Evolutionary conservation across 2,329 filamentous ascomycete species (phyloP), one percentile per base, ranked within the genome.

Genomic region (Beauveria australis): DNA sequence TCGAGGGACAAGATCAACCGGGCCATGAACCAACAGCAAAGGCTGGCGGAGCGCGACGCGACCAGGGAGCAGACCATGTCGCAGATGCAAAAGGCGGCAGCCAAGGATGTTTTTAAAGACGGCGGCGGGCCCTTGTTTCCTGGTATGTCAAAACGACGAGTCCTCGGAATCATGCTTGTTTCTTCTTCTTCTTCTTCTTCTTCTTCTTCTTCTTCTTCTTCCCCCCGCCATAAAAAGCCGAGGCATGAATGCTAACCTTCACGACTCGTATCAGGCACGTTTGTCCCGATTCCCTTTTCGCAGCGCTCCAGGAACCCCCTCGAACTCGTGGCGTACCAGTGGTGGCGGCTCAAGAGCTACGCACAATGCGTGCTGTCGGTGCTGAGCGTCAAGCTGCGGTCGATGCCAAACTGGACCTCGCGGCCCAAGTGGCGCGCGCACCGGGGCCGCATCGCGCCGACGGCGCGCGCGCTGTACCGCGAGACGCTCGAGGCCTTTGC

Each of bases 381-480:
- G 9, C 55, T 77, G 24, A 71, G 73, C 30, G 66, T 78, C 53
- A 76, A 78, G 66, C 66, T 79, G 53, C 64, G 72, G 40, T 82
- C 81, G 28, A 80, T 79, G 74, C 75, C 75, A 26, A 67, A 64
- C 60, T 70, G 77, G 65, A 70, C 77, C 57, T 72, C 71, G 37
- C 72, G 72, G 22, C 77, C 78, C 14, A 68, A 66, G n/a, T 78
- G 79, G 68, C 76, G 78, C 67, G 68, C 79, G 28, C 66, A 72
- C 28, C 75, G 75, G 16, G 65, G 71, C 24, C 68, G 71, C 57
- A 74, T 83, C 52, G 70, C 77, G 9, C 79, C 83, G 1, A 78
- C 79, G 1, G 87, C 85, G 37, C 79, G 82, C 66, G 78, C 76
- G 22, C 74, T 89, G 67, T 86, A 90, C 71, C 74, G 75, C 57